Evolutionary conservation across 1,139 yeast genomes (phyloP), one percentile per base, ranked within the genome.

Genomic region (Nadsonia commutata): DNA sequence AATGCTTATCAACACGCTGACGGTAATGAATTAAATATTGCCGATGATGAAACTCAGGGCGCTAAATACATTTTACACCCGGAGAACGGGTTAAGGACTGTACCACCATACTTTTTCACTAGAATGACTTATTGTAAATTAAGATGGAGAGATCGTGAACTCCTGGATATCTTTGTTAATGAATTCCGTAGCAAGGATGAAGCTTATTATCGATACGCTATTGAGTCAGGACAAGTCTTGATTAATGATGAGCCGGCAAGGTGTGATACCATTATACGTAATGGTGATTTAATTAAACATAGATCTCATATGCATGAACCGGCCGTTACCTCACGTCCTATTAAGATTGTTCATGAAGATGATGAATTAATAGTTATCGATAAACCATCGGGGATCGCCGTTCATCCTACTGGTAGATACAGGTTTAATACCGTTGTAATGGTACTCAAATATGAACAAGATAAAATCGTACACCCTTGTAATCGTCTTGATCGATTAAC

Each of bases 341-440:
- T 90, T 39, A 72, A 71, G 45, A 78, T 85, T 37, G 88, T 90
- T 0, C 76, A 71, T 56, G 88, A 86, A 56, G 80, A 85, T 57
- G 90, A 82, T 17, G 75, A 82, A 43, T 62, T 86, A 31, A 70
- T 90, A 6, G 95, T 83, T 1, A 81, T 93, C 22, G 95, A 90
- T 59, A 90, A 90, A 53, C 98, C 99, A 0, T 74, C 94, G 2
- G 96, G 98, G 0, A 74, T 90, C 3, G 97, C 99, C 0, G 60
- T 62, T n/a, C 98, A 90, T 59, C 98, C 99, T 1, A 82, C 97
- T 0, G 99, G 98, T 0, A 67, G 97, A 46, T 90, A 79, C 62
- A 67, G 94, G 47, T 85, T 75, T 62, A 90, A 90, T 58, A 77
- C 95, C 1, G 75, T 88, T 16, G 84, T 94, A n/a, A 83, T 80